These are phyloP conservation scores for Ochetophila trinervis DNA, from an alignment of 306 rosid genomes.

Conservation along the genomic window DNA sequence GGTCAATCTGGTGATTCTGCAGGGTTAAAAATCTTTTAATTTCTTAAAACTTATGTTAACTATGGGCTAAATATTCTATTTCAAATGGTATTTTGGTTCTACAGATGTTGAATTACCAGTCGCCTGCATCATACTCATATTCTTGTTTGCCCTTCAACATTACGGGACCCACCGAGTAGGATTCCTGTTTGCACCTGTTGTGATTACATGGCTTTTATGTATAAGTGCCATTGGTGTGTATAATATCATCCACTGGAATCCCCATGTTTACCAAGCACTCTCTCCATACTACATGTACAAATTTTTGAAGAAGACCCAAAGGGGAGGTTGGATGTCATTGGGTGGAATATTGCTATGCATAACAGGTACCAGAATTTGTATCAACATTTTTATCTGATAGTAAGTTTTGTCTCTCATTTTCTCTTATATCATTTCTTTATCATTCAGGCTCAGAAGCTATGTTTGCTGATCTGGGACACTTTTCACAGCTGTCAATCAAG, in stretches of 20 bases:
- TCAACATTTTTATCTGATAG: background rate
- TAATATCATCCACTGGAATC: conserved; percentile 87
- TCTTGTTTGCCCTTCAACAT: conserved; percentile 87
- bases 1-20: conserved; percentile 1
- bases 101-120: conserved; percentile 93
- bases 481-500: conserved; percentile 59
- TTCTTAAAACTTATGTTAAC: background rate
- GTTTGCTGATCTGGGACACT: conserved; percentile 97
- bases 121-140: conserved; percentile 70
- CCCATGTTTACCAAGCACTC: conserved; percentile 81
- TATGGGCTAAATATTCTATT: conserved; percentile 1
- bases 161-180: conserved; percentile 90
- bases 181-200: conserved; percentile 84
- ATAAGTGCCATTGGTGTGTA: conserved; percentile 83
- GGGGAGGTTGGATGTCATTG: conserved; percentile 91
- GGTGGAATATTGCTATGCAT: conserved; percentile 88
- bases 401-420: conserved; percentile 10
- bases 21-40: background rate
- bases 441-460: conserved; percentile 92
- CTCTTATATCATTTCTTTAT: conserved; percentile 24
- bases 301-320: conserved; percentile 75
- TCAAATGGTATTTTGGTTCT: conserved; percentile 31
- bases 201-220: conserved; percentile 84
- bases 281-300: conserved; percentile 93
- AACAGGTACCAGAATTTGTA: conserved; percentile 58